Evolutionary conservation across 2,329 filamentous ascomycete genomes (phyloP).

Genomic region (Ophiostoma perfectum): DNA sequence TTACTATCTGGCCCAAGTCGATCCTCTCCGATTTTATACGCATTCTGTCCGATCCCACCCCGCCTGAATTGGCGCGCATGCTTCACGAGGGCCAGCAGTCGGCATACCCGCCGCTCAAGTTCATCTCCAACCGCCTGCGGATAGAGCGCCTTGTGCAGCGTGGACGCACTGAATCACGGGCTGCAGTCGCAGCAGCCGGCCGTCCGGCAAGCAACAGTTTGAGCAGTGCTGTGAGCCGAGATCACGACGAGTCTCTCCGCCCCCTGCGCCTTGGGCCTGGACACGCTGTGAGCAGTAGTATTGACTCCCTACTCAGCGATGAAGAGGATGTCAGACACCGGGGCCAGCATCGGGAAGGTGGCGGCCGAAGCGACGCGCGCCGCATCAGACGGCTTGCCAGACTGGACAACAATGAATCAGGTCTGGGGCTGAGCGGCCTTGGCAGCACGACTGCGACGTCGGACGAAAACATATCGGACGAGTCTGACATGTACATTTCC

Average conservation of each 20-base stretch:
- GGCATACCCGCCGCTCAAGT: constrained; percentile 85
- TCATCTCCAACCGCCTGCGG: constrained; percentile 79
- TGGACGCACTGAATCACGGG: constrained; percentile 43
- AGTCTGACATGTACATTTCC: constrained; percentile 7
- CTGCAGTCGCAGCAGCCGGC: not conserved
- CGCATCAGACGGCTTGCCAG: constrained; percentile 1
- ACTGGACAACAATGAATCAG: not conserved
- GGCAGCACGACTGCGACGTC: constrained; percentile 24
- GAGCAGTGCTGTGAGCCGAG: not conserved
- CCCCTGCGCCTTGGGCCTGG: not conserved
- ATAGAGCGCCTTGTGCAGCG: constrained; percentile 66
- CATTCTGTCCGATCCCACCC: constrained; percentile 78
- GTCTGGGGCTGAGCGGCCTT: not conserved
- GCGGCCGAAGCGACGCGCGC: not conserved
- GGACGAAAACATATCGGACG: constrained; percentile 21
- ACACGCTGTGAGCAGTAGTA: constrained; percentile 19
- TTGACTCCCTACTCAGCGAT: constrained; percentile 22
- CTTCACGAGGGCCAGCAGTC: constrained; percentile 84
- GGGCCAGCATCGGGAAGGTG: not conserved
- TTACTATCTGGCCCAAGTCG: constrained; percentile 92
- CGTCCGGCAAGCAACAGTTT: not conserved
- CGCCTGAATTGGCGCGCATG: constrained; percentile 74
- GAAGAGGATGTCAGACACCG: constrained; percentile 8
- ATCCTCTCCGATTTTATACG: constrained; percentile 72
- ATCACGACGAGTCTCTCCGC: not conserved